Evolutionary conservation across 2,329 filamentous ascomycete species (phyloP).

Genomic region (Tolypocladium nubicola): DNA sequence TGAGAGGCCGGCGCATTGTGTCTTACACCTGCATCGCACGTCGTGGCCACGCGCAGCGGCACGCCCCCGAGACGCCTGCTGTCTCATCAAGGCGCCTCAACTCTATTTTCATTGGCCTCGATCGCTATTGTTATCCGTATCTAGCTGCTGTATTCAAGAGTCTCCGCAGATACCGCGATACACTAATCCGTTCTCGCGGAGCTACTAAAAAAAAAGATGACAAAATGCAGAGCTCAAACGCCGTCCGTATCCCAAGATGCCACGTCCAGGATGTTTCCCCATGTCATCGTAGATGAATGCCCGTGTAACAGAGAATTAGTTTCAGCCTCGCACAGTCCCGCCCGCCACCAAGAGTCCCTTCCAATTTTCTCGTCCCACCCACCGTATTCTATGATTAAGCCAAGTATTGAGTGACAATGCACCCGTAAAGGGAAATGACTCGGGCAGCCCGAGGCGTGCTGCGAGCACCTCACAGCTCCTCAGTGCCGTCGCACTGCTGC

Average conservation of each 20-base stretch:
- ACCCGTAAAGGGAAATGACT: neutral
- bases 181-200: neutral
- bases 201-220: neutral
- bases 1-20: neutral
- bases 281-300: neutral
- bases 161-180: neutral
- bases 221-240: neutral
- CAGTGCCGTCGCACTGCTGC: conserved; percentile 56
- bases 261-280: neutral
- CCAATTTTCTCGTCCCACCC: neutral
- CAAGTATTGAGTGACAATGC: neutral
- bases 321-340: neutral
- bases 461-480: conserved; percentile 29
- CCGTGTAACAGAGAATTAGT: neutral
- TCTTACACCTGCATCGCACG: neutral
- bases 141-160: neutral
- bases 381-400: neutral
- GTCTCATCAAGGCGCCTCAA: neutral
- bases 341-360: neutral
- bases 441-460: neutral
- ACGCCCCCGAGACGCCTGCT: neutral
- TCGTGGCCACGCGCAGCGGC: neutral
- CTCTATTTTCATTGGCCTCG: neutral
- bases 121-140: neutral
- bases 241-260: neutral